A percentile compares a stretch with the other conserved stretches of the same genome.
Conservation (phyloP, 2,329 filamentous ascomycete species). For the Geosmithia flava region DNA sequence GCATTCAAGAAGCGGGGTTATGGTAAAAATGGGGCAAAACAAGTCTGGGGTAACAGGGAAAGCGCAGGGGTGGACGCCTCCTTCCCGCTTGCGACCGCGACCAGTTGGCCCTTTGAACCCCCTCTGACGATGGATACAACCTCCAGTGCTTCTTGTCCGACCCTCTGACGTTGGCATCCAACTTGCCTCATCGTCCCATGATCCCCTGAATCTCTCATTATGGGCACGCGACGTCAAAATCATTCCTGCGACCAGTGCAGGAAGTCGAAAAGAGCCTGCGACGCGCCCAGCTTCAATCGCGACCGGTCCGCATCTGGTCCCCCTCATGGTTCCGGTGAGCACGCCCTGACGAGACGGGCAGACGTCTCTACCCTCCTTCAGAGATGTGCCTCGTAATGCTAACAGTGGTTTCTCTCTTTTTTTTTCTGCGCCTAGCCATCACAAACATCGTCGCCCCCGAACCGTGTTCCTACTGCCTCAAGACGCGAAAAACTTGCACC, state of each 20-base stretch:
- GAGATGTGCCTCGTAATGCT: neutral
- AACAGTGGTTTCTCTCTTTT: neutral
- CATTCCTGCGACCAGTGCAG: slow-evolving; percentile 12
- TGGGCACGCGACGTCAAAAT: slow-evolving; percentile 3
- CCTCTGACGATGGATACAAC: neutral
- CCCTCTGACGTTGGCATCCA: neutral
- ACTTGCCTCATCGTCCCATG: neutral
- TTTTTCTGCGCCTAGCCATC: neutral
- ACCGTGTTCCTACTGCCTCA: slow-evolving; percentile 15
- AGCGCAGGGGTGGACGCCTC: neutral
- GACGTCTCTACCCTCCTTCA: neutral
- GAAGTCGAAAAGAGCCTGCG: slow-evolving; percentile 11
- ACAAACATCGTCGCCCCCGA: neutral
- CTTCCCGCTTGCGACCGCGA: neutral
- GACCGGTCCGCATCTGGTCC: neutral
- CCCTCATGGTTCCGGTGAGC: neutral
- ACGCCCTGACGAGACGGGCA: neutral
- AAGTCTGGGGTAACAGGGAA: neutral
- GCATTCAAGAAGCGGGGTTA: neutral
- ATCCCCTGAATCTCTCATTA: neutral
- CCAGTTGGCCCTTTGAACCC: neutral
- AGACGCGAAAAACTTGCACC: slow-evolving; percentile 15
- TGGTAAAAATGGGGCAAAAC: neutral
- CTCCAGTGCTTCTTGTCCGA: neutral
- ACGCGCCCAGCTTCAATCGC: slow-evolving; percentile 4